Percentiles rank a stretch among this genome's conserved stretches.
Evolutionary conservation across 1,284 basidiomycete genomes (phyloP).

Genomic region (Sanguinoderma infundibulare): DNA sequence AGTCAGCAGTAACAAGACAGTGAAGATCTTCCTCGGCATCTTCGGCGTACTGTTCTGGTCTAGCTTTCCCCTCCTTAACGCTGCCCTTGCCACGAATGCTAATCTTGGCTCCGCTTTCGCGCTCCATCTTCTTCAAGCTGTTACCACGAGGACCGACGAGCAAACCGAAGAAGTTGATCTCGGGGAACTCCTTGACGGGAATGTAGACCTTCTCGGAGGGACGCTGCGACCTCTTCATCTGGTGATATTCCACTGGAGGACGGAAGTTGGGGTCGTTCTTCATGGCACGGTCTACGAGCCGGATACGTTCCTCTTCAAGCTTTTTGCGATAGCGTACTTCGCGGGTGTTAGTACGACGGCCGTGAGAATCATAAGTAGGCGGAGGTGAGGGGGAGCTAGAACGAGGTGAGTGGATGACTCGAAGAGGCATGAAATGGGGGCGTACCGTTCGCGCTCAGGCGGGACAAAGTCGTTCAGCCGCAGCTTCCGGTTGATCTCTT

Average conservation of each 20-base stretch:
- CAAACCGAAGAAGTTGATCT: constrained; percentile 99
- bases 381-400: constrained; percentile 92
- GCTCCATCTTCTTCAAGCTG: constrained; percentile 99
- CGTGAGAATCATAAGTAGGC: constrained; percentile 96
- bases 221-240: constrained; percentile 88
- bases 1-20: constrained; percentile 94
- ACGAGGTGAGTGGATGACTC: not conserved
- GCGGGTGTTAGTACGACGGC: constrained; percentile 96
- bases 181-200: constrained; percentile 99
- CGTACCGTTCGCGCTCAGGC: constrained; percentile 89
- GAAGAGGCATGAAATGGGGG: constrained; percentile 8
- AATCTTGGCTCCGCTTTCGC: constrained; percentile 97
- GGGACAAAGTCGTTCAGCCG: constrained; percentile 94
- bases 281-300: constrained; percentile 93
- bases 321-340: constrained; percentile 98
- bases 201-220: constrained; percentile 99
- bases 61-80: constrained; percentile 97
- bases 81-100: constrained; percentile 98
- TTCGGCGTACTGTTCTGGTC: constrained; percentile 90
- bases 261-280: constrained; percentile 98
- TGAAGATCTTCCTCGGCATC: constrained; percentile 99
- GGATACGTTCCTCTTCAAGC: constrained; percentile 95
- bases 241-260: constrained; percentile 95
- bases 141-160: constrained; percentile 98
- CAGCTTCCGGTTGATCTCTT: constrained; percentile 97